phyloP scores from a whole-genome alignment of 23 red algal genomes.

The Gracilariopsis chorda region DNA sequence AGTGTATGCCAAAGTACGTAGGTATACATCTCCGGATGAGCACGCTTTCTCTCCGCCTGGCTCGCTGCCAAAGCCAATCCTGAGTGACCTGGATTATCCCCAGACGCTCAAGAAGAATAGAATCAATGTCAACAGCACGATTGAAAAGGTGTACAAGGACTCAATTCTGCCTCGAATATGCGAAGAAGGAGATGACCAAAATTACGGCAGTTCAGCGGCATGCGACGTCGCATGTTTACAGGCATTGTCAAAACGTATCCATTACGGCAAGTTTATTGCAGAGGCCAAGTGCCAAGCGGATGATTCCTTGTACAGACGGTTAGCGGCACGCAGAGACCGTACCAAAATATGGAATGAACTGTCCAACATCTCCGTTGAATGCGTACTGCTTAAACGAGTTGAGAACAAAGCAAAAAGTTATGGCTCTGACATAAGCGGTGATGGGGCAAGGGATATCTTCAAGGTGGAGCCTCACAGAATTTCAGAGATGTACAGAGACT shows the following conservation, averaged over 20 bases:
- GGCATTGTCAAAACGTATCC: slow-evolving; percentile 96
- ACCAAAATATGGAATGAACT: slow-evolving; percentile 75
- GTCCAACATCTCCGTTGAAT: slow-evolving; percentile 78
- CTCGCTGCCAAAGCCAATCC: slow-evolving; percentile 70
- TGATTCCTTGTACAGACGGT: slow-evolving; percentile 58
- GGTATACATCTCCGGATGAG: slow-evolving; percentile 96
- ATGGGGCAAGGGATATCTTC: slow-evolving; percentile 56
- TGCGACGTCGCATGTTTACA: slow-evolving; percentile 95
- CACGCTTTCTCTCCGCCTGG: slow-evolving; percentile 79
- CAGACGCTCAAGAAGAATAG: slow-evolving; percentile 71
- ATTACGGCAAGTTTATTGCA: slow-evolving; percentile 99
- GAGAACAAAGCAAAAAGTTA: slow-evolving; percentile 87
- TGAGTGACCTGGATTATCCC: slow-evolving; percentile 70
- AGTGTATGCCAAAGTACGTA: slow-evolving; percentile 81
- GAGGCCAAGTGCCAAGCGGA: slow-evolving; percentile 92
- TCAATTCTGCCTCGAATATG: slow-evolving; percentile 76
- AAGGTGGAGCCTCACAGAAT: slow-evolving; percentile 79
- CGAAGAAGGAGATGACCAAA: slow-evolving; percentile 89
- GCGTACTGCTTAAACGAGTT: slow-evolving; percentile 73
- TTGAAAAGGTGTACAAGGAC: slow-evolving; percentile 63
- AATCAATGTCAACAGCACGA: slow-evolving; percentile 87
- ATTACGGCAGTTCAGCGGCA: slow-evolving; percentile 90
- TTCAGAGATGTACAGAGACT: slow-evolving; percentile 81
- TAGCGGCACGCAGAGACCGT: slow-evolving; percentile 56
- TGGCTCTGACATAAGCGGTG: slow-evolving; percentile 75